These are phyloP conservation scores for Gracilaria domingensis DNA, from an alignment of 23 red algal species.

Conservation along the genomic window DNA sequence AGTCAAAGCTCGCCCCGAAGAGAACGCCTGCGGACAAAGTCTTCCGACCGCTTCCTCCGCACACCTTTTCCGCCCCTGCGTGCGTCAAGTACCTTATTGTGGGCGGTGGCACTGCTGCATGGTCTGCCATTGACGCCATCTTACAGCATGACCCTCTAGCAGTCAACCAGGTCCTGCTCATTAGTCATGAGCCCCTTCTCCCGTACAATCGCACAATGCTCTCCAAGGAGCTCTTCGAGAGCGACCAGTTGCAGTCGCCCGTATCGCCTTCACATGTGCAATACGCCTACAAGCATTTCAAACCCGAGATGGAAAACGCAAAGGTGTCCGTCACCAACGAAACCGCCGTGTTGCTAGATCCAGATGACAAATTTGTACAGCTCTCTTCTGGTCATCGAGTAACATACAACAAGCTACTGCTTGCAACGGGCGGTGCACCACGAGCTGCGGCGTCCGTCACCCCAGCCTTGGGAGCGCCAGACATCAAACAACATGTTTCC, in stretches of 20 bases:
- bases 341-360: conserved; percentile 24
- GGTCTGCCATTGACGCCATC: conserved; percentile 79
- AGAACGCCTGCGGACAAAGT: conserved; percentile 3
- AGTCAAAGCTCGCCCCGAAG: neutral
- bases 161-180: conserved; percentile 56
- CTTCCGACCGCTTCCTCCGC: conserved; percentile 23
- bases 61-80: conserved; percentile 5
- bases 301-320: neutral
- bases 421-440: conserved; percentile 74
- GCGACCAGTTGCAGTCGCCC: neutral
- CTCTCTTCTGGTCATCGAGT: conserved; percentile 30
- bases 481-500: conserved; percentile 34
- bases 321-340: neutral
- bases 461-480: conserved; percentile 14
- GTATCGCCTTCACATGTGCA: conserved; percentile 14
- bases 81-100: conserved; percentile 69
- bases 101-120: conserved; percentile 85
- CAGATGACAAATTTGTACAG: conserved; percentile 54
- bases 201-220: conserved; percentile 90
- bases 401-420: conserved; percentile 77
- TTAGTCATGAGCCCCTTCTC: conserved; percentile 59
- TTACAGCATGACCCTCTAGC: conserved; percentile 28
- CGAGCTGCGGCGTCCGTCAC: conserved; percentile 23
- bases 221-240: conserved; percentile 84
- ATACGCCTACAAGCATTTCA: conserved; percentile 42